Conservation (phyloP, 2,329 filamentous ascomycete genomes). For the Myrmaecium sp. region DNA sequence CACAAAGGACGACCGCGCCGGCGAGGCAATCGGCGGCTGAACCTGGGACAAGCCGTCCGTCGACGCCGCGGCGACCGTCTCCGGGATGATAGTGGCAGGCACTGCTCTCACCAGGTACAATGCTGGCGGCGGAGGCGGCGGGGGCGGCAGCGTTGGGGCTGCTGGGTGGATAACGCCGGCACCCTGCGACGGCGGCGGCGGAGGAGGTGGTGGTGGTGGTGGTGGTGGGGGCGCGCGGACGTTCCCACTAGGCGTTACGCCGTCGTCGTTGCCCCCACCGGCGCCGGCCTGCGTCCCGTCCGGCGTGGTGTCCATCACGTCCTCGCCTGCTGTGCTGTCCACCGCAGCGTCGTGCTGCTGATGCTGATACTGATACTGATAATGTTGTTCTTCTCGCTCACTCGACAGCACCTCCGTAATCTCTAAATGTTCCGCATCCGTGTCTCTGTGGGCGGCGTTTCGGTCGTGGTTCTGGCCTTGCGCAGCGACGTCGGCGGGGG, state of each 20-base stretch:
- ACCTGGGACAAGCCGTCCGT: too few species aligned
- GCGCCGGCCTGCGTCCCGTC: slow-evolving; percentile 12
- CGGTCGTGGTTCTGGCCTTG: slow-evolving; percentile 20
- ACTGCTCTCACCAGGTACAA: too few species aligned
- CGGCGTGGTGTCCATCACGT: slow-evolving; percentile 23
- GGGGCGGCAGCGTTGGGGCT: slow-evolving; percentile 6
- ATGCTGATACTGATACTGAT: too few species aligned
- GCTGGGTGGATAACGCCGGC: too few species aligned
- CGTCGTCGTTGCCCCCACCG: slow-evolving; percentile 1
- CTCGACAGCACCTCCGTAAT: too few species aligned
- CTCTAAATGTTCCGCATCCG: too few species aligned
- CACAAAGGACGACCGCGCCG: too few species aligned
- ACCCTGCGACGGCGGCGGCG: slow-evolving; percentile 1
- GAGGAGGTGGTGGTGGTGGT: slow-evolving; percentile 2
- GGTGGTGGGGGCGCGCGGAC: slow-evolving; percentile 4
- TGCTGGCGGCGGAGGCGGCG: slow-evolving; percentile 16
- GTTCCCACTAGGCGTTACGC: not conserved
- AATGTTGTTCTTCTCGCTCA: too few species aligned
- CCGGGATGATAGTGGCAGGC: too few species aligned
- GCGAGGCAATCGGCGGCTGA: too few species aligned
- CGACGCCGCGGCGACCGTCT: too few species aligned
- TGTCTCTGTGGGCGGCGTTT: slow-evolving; percentile 16
- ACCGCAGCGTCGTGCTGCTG: slow-evolving; percentile 14
- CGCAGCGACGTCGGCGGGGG: too few species aligned
- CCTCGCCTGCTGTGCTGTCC: slow-evolving; percentile 15